phyloP scores from a whole-genome alignment of 768 basidiomycete genomes.

The Collybia nuda region DNA sequence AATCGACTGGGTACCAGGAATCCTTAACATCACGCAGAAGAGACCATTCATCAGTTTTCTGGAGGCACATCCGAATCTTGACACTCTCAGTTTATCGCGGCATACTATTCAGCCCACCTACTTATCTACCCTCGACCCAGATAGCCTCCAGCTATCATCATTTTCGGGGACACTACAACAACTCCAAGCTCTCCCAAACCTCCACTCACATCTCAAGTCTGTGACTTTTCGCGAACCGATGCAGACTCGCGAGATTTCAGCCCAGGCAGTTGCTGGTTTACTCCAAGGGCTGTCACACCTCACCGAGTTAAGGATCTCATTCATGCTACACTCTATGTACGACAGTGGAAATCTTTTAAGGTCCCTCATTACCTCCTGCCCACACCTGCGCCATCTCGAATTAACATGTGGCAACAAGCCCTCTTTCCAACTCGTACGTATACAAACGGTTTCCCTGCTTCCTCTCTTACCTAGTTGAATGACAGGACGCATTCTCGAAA shows the following conservation, averaged over 20 bases:
- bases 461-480: background rate
- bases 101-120: slow-evolving; percentile 54
- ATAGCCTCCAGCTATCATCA: slow-evolving; percentile 50
- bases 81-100: slow-evolving; percentile 49
- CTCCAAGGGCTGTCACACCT: slow-evolving; percentile 57
- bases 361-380: slow-evolving; percentile 65
- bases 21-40: slow-evolving; percentile 39
- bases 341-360: slow-evolving; percentile 71
- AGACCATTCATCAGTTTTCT: slow-evolving; percentile 68
- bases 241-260: slow-evolving; percentile 65
- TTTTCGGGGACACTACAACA: slow-evolving; percentile 72
- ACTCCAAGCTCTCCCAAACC: slow-evolving; percentile 57
- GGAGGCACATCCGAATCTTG: slow-evolving; percentile 58
- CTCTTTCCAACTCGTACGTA: slow-evolving; percentile 68
- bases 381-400: slow-evolving; percentile 60
- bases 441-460: background rate
- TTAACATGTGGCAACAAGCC: slow-evolving; percentile 68
- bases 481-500: slow-evolving; percentile 62
- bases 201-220: slow-evolving; percentile 49
- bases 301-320: slow-evolving; percentile 59
- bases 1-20: slow-evolving; percentile 50
- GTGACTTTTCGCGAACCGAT: slow-evolving; percentile 68
- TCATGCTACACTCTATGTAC: slow-evolving; percentile 71
- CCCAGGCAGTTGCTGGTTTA: slow-evolving; percentile 57
- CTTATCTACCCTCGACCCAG: slow-evolving; percentile 45